Evolutionary conservation across 257 asterid genomes (phyloP).

Genomic region (Cynanchum wilfordii): DNA sequence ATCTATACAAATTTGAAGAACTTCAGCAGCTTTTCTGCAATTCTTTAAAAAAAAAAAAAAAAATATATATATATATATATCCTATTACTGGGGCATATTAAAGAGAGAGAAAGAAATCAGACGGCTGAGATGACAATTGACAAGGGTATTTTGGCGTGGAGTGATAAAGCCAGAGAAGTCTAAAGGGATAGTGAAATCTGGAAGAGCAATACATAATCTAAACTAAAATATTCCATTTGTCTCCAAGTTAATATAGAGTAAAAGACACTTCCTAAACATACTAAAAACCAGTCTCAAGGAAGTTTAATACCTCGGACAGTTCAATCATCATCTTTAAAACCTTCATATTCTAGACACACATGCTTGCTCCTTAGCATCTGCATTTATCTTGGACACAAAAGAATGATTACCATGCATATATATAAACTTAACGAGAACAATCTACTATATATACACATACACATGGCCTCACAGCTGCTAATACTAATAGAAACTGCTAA

Average conservation of each 20-base stretch:
- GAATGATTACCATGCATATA: slow-evolving; percentile 20
- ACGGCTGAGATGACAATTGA: no score
- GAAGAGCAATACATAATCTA: neutral
- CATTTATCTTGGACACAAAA: slow-evolving; percentile 18
- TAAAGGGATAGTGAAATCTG: neutral
- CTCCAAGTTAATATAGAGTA: neutral
- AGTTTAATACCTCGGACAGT: neutral
- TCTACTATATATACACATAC: slow-evolving; percentile 25
- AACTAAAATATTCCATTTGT: neutral
- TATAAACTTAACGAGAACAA: neutral
- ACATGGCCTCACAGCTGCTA: slow-evolving; percentile 10
- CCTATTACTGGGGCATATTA: no score
- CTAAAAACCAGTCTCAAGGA: neutral
- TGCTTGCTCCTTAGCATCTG: slow-evolving; percentile 7
- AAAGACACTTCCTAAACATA: neutral
- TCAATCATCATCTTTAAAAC: neutral
- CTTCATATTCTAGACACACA: slow-evolving; percentile 9
- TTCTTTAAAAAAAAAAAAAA: no score
- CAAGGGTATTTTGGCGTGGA: neutral
- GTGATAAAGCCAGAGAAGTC: neutral
- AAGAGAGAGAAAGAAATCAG: no score
- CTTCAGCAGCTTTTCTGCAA: no score
- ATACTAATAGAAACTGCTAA: slow-evolving; percentile 15
- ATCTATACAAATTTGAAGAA: no score
- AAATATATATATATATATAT: no score